Conservation (phyloP, 805 yeast species). For the Sungouiella blattae region DNA sequence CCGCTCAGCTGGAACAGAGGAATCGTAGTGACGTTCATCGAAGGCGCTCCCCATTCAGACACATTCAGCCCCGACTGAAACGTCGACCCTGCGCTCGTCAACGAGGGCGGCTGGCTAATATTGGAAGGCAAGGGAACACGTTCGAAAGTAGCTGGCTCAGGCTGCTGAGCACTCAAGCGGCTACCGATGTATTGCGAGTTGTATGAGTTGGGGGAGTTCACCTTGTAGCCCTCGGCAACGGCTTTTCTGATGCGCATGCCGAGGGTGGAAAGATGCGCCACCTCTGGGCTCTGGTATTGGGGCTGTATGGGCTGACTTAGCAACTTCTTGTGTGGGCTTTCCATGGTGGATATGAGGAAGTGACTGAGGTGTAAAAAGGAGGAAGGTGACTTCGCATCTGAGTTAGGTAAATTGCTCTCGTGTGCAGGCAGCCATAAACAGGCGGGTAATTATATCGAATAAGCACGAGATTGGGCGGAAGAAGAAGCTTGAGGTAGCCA, state of each 20-base stretch:
- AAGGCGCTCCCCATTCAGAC: conserved; percentile 38
- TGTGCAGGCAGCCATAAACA: too few species aligned
- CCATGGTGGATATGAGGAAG: conserved; percentile 9
- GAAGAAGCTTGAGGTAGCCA: too few species aligned
- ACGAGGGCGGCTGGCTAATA: conserved; percentile 42
- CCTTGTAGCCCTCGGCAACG: conserved; percentile 56
- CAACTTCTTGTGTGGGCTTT: conserved; percentile 24
- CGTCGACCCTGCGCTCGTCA: conserved; percentile 43
- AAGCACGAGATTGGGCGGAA: too few species aligned
- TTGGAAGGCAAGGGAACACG: conserved; percentile 43
- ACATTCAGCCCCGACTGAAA: conserved; percentile 38
- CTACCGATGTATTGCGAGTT: conserved; percentile 4
- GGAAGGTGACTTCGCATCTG: too few species aligned
- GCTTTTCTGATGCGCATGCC: conserved; percentile 74
- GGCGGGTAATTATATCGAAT: too few species aligned
- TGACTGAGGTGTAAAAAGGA: too few species aligned
- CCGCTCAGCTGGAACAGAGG: conserved; percentile 3
- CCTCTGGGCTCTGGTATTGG: conserved; percentile 23
- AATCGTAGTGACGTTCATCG: conserved; percentile 3
- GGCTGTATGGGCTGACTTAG: conserved; percentile 31
- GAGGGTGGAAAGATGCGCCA: conserved; percentile 46
- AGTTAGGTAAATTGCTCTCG: too few species aligned
- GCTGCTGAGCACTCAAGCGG: conserved; percentile 6
- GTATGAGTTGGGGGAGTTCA: conserved; percentile 12
- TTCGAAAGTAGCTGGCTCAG: conserved; percentile 6